Evolutionary conservation across 441 rosid genomes (phyloP), one percentile per base, ranked within the genome.

Genomic region (Gossypium gossypioides): DNA sequence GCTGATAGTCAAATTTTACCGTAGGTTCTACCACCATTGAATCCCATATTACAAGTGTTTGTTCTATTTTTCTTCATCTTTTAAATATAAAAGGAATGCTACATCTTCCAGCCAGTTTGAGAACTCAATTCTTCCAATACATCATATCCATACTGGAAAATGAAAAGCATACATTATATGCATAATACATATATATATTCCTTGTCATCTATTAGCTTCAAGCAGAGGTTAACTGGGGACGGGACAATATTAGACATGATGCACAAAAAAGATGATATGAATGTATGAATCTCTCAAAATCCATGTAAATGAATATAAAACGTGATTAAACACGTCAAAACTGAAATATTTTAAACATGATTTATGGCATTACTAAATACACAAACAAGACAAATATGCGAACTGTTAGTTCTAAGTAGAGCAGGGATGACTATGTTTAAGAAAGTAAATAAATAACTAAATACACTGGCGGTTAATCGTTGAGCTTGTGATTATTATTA

Each of bases 191-290:
- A 34, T 34, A 48, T n/a, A 48, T 4, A 48, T 77, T 80, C 91
- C 98, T 83, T 91, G 97, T 78, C 89, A 83, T 81, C 93, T 83
- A 52, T 76, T 91, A 82, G 96, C 98, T 86, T 94, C 97, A 75
- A 89, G 90, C 66, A 91, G 97, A 77, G 98, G 98, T 94, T 91
- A 73, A 94, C 91, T 9, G 1, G 51, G 51, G 51, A 44, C 64
- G 88, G 74, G 56, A 91, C 88, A 34, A 94, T 34, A 6, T 34
- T 34, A 6, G 40, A 34, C 40, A 34, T 34, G 9, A 34, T 34
- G 40, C 40, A 34, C 9, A 34, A 34, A 34, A 34, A 34, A 34
- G 9, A 34, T 34, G 9, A 6, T 2, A 34, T 34, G 40, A 34
- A 6, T 34, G 40, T 34, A 34, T 34, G 40, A 34, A 34, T 34